phyloP scores from a whole-genome alignment of 768 basidiomycete genomes.

The Filobasidium wieringae region DNA sequence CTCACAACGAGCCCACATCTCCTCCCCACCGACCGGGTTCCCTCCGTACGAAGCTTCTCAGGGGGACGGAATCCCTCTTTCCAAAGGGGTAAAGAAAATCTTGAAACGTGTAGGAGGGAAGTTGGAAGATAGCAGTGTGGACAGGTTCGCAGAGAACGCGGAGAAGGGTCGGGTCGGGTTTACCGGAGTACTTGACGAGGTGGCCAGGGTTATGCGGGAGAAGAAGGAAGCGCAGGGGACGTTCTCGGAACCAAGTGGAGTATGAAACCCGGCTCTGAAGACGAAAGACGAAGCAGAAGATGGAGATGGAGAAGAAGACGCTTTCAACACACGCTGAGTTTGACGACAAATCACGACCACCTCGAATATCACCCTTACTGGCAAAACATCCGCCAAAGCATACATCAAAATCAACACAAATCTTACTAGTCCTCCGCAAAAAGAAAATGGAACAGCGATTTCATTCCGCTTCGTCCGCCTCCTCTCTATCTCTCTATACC shows the following conservation, averaged over 20 bases:
- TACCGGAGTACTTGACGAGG: constrained; percentile 66
- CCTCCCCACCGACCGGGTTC: constrained; percentile 21
- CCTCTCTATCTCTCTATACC: no score
- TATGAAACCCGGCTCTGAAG: no score
- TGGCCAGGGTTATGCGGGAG: constrained; percentile 52
- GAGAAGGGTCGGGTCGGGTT: constrained; percentile 78
- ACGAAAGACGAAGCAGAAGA: no score
- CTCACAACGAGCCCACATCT: constrained; percentile 76
- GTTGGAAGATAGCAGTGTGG: constrained; percentile 71
- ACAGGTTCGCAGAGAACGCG: constrained; percentile 86
- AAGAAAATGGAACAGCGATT: no score
- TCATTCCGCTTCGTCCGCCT: no score
- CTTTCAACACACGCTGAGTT: no score
- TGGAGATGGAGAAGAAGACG: no score
- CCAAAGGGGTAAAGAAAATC: constrained; percentile 32
- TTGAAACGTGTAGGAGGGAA: constrained; percentile 73
- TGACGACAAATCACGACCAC: no score
- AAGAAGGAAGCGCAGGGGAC: constrained; percentile 2
- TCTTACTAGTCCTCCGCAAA: no score
- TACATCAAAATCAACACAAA: no score
- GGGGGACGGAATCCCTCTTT: neutral
- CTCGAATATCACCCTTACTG: no score
- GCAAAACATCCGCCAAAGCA: no score
- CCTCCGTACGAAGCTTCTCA: constrained; percentile 16
- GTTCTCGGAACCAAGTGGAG: constrained; percentile 18